Conservation (phyloP, 1,139 yeast genomes). For the Kurtzmaniella quercitrusa region DNA sequence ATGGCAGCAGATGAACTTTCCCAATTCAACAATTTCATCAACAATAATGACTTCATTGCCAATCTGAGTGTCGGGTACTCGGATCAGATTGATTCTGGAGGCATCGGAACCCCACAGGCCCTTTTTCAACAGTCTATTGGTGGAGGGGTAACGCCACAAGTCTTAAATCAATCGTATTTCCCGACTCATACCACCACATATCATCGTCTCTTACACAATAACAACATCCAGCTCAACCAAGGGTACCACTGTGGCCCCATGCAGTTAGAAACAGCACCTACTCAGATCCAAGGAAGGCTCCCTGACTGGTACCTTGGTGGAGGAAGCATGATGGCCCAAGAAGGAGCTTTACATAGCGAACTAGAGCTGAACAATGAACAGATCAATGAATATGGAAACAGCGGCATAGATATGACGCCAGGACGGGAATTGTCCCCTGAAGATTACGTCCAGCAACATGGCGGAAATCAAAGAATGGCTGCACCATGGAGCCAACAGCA, state of each 20-base stretch:
- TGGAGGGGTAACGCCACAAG: background rate
- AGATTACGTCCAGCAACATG: background rate
- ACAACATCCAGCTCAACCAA: background rate
- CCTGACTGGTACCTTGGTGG: slow-evolving; percentile 1
- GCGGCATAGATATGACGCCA: background rate
- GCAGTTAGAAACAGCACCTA: background rate
- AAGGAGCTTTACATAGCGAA: background rate
- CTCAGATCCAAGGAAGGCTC: background rate
- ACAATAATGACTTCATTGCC: slow-evolving; percentile 12
- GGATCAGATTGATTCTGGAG: slow-evolving; percentile 3
- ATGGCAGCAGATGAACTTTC: slow-evolving; percentile 5
- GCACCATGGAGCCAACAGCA: slow-evolving; percentile 2
- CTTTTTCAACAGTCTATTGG: background rate
- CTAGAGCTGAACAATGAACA: background rate
- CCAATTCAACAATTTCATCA: slow-evolving; percentile 12
- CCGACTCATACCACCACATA: background rate
- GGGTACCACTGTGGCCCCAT: slow-evolving; percentile 1
- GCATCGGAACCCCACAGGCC: background rate
- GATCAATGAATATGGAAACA: background rate
- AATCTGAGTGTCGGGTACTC: slow-evolving; percentile 1
- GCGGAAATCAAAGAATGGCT: background rate
- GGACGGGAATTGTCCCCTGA: background rate
- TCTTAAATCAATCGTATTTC: background rate
- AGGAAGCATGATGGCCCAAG: background rate
- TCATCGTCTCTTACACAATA: background rate